These are phyloP conservation scores for Kwoniella dejecticola DNA, from an alignment of 768 basidiomycete genomes.

Conservation along the genomic window DNA sequence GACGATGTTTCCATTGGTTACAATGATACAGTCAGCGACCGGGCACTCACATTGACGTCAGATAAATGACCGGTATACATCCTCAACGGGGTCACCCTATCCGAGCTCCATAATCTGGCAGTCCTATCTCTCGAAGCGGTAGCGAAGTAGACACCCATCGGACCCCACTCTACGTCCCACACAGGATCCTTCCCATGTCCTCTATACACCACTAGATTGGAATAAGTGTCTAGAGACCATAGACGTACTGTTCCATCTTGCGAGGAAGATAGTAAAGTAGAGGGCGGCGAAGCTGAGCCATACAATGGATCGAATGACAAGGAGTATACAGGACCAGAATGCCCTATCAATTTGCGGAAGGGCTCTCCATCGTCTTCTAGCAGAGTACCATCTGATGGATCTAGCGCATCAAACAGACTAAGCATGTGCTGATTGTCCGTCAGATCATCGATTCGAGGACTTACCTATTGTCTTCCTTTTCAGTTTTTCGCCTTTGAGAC, in stretches of 20 bases:
- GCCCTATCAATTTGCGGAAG: constrained; percentile 93
- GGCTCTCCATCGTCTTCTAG: constrained; percentile 78
- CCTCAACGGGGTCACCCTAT: constrained; percentile 78
- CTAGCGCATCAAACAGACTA: constrained; percentile 4
- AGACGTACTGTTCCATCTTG: constrained; percentile 87
- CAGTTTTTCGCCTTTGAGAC: constrained; percentile 85
- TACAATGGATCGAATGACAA: constrained; percentile 88
- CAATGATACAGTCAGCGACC: neutral
- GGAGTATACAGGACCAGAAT: constrained; percentile 94
- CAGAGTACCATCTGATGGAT: constrained; percentile 58
- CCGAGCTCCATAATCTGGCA: constrained; percentile 94
- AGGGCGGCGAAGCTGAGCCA: constrained; percentile 82
- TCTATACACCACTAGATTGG: constrained; percentile 88
- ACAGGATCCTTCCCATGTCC: constrained; percentile 91
- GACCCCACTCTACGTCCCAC: constrained; percentile 99
- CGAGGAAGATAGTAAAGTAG: constrained; percentile 85
- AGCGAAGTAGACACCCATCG: constrained; percentile 97
- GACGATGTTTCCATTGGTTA: neutral
- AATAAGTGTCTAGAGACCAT: constrained; percentile 94
- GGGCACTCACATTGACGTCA: constrained; percentile 84
- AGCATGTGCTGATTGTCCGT: neutral
- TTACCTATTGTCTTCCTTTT: constrained; percentile 51
- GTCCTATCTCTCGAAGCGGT: constrained; percentile 92
- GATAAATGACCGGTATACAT: constrained; percentile 95
- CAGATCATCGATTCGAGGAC: neutral